Percentiles rank a stretch among this genome's conserved stretches.
Evolutionary conservation across 1,284 basidiomycete species (phyloP).

Genomic region (Cutaneotrichosporon cyanovorans): DNA sequence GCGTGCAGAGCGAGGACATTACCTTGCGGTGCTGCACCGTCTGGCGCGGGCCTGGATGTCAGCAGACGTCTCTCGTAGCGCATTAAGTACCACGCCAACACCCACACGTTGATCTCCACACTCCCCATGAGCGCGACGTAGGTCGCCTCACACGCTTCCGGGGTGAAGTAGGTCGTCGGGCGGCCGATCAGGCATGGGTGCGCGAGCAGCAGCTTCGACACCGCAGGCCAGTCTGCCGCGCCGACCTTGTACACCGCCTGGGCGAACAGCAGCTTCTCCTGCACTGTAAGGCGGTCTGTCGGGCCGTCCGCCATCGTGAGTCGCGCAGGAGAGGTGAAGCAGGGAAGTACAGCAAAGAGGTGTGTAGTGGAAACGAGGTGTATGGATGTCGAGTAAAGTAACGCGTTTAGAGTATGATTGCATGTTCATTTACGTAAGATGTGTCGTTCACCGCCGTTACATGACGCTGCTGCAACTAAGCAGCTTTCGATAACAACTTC

Average conservation of each 20-base stretch:
- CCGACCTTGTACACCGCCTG: constrained; percentile 80
- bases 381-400: not conserved
- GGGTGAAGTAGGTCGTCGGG: constrained; percentile 59
- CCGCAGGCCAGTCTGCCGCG: constrained; percentile 60
- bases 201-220: constrained; percentile 59
- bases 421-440: not conserved
- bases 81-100: no score
- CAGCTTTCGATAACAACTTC: not conserved
- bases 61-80: constrained; percentile 3
- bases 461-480: not conserved
- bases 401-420: not conserved
- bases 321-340: no score
- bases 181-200: constrained; percentile 48
- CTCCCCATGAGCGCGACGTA: constrained; percentile 63
- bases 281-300: constrained; percentile 27
- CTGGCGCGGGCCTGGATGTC: constrained; percentile 34
- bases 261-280: constrained; percentile 59
- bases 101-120: constrained; percentile 61
- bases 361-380: no score
- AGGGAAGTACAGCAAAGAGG: no score
- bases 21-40: constrained; percentile 28
- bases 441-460: no score
- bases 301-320: constrained; percentile 8
- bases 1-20: not conserved
- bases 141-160: constrained; percentile 58